Conservation (phyloP, 2,329 filamentous ascomycete genomes). For the Stachybotrys echinatus region DNA sequence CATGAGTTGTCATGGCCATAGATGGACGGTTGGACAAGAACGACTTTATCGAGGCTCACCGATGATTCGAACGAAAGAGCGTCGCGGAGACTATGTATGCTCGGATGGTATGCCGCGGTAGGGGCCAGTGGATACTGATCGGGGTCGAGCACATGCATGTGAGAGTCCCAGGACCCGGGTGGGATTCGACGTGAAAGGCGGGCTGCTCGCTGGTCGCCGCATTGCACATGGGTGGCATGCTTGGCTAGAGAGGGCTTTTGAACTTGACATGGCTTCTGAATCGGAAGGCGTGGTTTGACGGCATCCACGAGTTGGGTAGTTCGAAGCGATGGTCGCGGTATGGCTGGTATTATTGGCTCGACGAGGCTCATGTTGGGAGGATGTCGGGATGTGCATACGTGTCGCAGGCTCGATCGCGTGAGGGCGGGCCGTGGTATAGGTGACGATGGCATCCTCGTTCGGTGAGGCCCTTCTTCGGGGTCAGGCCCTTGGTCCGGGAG, state of each 20-base stretch:
- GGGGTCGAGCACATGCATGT: slow-evolving; percentile 59
- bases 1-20: slow-evolving; percentile 58
- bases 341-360: background rate
- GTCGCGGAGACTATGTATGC: slow-evolving; percentile 41
- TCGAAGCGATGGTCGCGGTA: background rate
- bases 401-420: slow-evolving; percentile 9
- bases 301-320: background rate
- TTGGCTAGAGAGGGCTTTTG: background rate
- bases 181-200: slow-evolving; percentile 25
- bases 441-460: background rate
- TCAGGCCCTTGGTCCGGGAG: background rate
- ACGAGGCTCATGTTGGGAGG: background rate
- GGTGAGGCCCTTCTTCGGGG: background rate
- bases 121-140: slow-evolving; percentile 40
- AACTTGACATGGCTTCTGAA: background rate
- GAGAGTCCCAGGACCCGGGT: slow-evolving; percentile 50
- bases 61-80: slow-evolving; percentile 44
- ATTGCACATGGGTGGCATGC: background rate
- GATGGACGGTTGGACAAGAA: slow-evolving; percentile 57
- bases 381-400: slow-evolving; percentile 3
- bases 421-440: background rate
- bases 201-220: background rate
- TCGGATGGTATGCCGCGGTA: slow-evolving; percentile 46
- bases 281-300: background rate
- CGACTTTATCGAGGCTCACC: slow-evolving; percentile 48